These are phyloP conservation scores for Cyberlindnera mycetangii DNA, from an alignment of 805 yeast species.

Conservation along the genomic window DNA sequence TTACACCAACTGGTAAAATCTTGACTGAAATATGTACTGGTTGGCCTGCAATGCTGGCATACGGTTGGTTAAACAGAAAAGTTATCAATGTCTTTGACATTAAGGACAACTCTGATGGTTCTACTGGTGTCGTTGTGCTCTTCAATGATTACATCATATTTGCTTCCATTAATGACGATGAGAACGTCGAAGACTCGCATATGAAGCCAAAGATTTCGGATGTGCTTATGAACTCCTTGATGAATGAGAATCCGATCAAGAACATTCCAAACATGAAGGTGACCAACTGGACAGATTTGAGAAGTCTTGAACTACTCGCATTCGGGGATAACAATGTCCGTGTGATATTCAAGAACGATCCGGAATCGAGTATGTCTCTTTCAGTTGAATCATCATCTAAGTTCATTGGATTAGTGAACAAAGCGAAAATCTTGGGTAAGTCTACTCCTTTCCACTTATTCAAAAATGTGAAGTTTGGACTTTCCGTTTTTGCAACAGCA, in stretches of 20 bases:
- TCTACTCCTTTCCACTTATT: slow-evolving; percentile 86
- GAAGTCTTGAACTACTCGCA: slow-evolving; percentile 49
- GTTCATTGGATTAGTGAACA: slow-evolving; percentile 56
- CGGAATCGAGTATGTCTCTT: slow-evolving; percentile 21
- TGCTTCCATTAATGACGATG: slow-evolving; percentile 44
- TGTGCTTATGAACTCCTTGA: slow-evolving; percentile 82
- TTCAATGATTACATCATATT: slow-evolving; percentile 80
- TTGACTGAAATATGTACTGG: slow-evolving; percentile 77
- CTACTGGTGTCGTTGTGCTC: slow-evolving; percentile 59
- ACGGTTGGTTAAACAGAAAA: slow-evolving; percentile 84
- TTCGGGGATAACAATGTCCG: slow-evolving; percentile 31
- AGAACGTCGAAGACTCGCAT: slow-evolving; percentile 21
- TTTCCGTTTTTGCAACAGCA: slow-evolving; percentile 61
- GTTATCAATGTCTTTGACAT: slow-evolving; percentile 74
- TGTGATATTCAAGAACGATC: slow-evolving; percentile 28
- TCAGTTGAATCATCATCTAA: slow-evolving; percentile 31
- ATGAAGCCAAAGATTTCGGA: slow-evolving; percentile 65
- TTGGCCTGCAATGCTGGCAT: slow-evolving; percentile 87
- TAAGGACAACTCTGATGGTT: slow-evolving; percentile 31
- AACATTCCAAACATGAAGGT: slow-evolving; percentile 70
- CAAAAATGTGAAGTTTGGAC: slow-evolving; percentile 40
- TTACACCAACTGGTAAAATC: slow-evolving; percentile 89
- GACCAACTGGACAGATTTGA: slow-evolving; percentile 61
- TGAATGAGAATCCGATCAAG: slow-evolving; percentile 76
- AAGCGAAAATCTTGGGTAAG: slow-evolving; percentile 72